Evolutionary conservation across 1,139 yeast species (phyloP).

Genomic region (Yamadazyma sp.): DNA sequence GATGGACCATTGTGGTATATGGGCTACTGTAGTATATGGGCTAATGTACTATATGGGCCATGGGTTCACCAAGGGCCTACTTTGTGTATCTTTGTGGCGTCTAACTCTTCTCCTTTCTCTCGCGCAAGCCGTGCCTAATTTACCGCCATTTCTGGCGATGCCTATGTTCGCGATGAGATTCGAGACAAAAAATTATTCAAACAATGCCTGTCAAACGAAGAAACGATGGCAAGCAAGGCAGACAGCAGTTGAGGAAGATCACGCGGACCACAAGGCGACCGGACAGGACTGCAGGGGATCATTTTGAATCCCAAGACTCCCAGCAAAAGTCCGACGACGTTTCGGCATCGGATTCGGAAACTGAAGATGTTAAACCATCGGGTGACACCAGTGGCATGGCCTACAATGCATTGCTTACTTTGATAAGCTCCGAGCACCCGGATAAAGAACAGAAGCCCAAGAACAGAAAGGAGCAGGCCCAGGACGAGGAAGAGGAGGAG

Average conservation of each 20-base stretch:
- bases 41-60: too few relatives aligned
- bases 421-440: slow-evolving; percentile 55
- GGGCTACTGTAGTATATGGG: too few relatives aligned
- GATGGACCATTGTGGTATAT: too few relatives aligned
- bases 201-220: slow-evolving; percentile 9
- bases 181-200: slow-evolving; percentile 4
- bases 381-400: slow-evolving; percentile 47
- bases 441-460: slow-evolving; percentile 20
- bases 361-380: slow-evolving; percentile 12
- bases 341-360: slow-evolving; percentile 11
- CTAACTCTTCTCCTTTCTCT: too few relatives aligned
- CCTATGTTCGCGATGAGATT: background rate
- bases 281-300: slow-evolving; percentile 28
- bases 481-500: slow-evolving; percentile 28
- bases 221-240: slow-evolving; percentile 35
- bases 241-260: slow-evolving; percentile 58
- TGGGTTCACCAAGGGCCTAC: too few relatives aligned
- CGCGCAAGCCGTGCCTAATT: too few relatives aligned
- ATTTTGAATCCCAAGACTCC: slow-evolving; percentile 5
- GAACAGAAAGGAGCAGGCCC: slow-evolving; percentile 15
- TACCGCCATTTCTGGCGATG: background rate
- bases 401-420: slow-evolving; percentile 73
- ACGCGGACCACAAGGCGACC: slow-evolving; percentile 45
- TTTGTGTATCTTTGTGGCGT: too few relatives aligned
- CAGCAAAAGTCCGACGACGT: slow-evolving; percentile 4